Evolutionary conservation across 2,329 filamentous ascomycete genomes (phyloP).

Genomic region (Pseudogymnoascus sp.): DNA sequence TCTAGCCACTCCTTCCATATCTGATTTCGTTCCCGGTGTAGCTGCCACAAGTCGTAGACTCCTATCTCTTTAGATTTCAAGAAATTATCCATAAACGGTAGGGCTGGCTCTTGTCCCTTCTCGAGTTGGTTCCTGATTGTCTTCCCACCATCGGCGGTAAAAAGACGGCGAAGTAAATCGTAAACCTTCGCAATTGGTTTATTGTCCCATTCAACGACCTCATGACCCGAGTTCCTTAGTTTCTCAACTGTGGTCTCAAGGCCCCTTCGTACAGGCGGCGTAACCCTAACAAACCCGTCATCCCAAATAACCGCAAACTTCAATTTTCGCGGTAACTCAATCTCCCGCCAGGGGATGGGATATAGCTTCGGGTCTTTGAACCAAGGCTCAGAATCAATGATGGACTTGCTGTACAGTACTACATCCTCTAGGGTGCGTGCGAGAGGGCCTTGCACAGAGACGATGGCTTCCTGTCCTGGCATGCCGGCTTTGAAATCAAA

Average conservation of each 20-base stretch:
- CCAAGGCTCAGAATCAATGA: slow-evolving; percentile 31
- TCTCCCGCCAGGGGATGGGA: slow-evolving; percentile 32
- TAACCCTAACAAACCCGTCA: slow-evolving; percentile 30
- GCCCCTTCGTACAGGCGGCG: slow-evolving; percentile 32
- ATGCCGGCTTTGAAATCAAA: slow-evolving; percentile 31
- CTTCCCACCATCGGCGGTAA: slow-evolving; percentile 22
- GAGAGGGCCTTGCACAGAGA: slow-evolving; percentile 33
- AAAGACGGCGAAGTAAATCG: slow-evolving; percentile 9
- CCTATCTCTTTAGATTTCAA: slow-evolving; percentile 14
- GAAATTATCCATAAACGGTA: slow-evolving; percentile 25
- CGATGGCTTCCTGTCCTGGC: slow-evolving; percentile 33
- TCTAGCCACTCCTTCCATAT: slow-evolving; percentile 31
- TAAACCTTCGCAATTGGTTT: background rate
- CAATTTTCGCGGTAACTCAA: slow-evolving; percentile 27
- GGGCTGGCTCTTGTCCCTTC: slow-evolving; percentile 18
- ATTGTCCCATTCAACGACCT: slow-evolving; percentile 19
- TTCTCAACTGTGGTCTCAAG: slow-evolving; percentile 28
- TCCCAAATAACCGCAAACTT: slow-evolving; percentile 31
- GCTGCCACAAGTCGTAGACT: slow-evolving; percentile 23
- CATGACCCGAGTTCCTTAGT: slow-evolving; percentile 30
- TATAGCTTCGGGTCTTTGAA: slow-evolving; percentile 32
- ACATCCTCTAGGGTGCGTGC: slow-evolving; percentile 28
- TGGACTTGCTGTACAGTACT: slow-evolving; percentile 30
- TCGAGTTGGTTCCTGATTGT: slow-evolving; percentile 25
- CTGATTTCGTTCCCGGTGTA: slow-evolving; percentile 27